These are phyloP conservation scores for Mrakia blollopis DNA, from an alignment of 768 basidiomycete species.

Conservation along the genomic window DNA sequence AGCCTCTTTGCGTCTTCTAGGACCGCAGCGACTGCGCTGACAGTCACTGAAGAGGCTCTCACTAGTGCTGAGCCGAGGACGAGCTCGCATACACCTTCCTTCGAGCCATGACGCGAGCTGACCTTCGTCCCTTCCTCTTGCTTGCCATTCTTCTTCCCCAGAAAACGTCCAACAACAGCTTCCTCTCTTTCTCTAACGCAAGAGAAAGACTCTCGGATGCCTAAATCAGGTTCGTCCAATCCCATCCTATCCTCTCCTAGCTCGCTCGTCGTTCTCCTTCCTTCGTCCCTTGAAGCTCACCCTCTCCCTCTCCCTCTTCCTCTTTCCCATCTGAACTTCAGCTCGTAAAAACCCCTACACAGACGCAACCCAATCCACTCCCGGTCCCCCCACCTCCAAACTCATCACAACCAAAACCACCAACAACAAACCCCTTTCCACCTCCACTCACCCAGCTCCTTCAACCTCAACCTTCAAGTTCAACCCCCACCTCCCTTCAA, in stretches of 20 bases:
- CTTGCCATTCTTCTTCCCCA: background rate
- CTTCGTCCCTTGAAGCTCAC: background rate
- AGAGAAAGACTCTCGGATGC: constrained; percentile 4
- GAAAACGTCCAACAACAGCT: constrained; percentile 21
- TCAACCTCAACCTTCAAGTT: constrained; percentile 23
- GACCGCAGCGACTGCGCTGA: no score
- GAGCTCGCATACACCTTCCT: no score
- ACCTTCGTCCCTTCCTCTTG: background rate
- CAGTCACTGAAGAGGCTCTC: no score
- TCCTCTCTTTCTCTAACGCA: background rate
- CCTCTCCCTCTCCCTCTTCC: background rate
- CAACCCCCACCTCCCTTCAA: constrained; percentile 17
- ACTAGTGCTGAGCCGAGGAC: no score
- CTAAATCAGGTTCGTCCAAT: constrained; percentile 4
- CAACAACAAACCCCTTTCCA: background rate
- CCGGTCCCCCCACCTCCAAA: background rate
- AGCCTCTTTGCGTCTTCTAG: no score
- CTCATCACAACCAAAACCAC: background rate
- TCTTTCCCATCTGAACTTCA: no score
- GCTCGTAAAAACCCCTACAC: constrained; percentile 12
- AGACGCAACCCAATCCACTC: background rate
- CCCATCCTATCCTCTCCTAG: no score
- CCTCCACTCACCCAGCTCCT: background rate
- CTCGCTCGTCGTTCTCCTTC: no score
- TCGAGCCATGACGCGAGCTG: background rate